These are phyloP conservation scores for Capsicum baccatum DNA, from an alignment of 257 asterid genomes.

Conservation along the genomic window DNA sequence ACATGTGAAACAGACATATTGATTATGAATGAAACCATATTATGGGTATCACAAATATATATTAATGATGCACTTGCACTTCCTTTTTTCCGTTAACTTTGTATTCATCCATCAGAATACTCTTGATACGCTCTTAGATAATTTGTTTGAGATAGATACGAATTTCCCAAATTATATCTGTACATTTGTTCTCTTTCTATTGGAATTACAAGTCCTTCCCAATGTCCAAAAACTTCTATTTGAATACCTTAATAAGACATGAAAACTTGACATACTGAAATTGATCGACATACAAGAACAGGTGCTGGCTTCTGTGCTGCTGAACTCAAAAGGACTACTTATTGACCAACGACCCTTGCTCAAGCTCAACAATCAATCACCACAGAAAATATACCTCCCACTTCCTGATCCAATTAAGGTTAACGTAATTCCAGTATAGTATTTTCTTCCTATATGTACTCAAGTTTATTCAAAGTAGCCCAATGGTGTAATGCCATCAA, in stretches of 20 bases:
- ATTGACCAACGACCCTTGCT: conserved; percentile 21
- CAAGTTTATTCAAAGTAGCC: neutral
- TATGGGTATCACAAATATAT: neutral
- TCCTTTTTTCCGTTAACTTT: neutral
- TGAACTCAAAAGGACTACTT: conserved; percentile 14
- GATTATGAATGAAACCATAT: neutral
- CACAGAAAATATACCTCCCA: neutral
- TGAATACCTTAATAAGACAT: neutral
- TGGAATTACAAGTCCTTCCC: neutral
- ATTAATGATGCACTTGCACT: conserved; percentile 9
- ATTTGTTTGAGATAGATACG: neutral
- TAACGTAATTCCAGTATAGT: neutral
- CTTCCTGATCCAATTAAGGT: neutral
- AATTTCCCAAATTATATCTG: neutral
- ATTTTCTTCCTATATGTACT: neutral
- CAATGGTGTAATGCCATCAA: neutral
- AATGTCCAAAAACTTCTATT: neutral
- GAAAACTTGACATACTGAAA: neutral
- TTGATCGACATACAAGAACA: neutral
- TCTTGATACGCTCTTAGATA: neutral
- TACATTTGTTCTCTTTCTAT: neutral
- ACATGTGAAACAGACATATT: neutral
- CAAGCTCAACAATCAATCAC: conserved; percentile 22
- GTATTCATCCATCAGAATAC: neutral
- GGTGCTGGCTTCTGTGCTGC: neutral